These are phyloP conservation scores for Durusdinium trenchii DNA, from an alignment of 73 alveolate genomes.

Conservation along the genomic window DNA sequence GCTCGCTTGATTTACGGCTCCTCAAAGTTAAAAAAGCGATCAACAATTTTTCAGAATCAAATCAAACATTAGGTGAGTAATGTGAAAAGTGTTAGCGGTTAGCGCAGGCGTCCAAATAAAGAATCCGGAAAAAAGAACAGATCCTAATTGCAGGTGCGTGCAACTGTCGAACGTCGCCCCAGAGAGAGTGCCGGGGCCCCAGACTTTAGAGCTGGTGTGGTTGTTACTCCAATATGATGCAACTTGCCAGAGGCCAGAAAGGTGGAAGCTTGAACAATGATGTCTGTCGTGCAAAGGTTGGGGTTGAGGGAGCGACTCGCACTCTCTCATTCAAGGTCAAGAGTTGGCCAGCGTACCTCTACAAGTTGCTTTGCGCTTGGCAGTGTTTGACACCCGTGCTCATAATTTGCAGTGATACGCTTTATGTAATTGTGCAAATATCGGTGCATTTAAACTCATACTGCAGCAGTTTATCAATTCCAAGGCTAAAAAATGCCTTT, in stretches of 20 bases:
- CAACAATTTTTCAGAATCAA: too few relatives aligned
- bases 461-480: not conserved
- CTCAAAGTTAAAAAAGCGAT: not conserved
- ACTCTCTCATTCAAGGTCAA: constrained; percentile 2
- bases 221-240: not conserved
- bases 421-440: not conserved
- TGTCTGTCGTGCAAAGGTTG: not conserved
- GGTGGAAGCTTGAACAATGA: too few relatives aligned
- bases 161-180: not conserved
- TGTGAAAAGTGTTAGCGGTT: too few relatives aligned
- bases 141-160: not conserved
- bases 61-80: too few relatives aligned
- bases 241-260: too few relatives aligned
- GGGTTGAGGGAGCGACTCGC: too few relatives aligned
- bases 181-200: not conserved
- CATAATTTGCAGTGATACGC: not conserved
- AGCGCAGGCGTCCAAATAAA: too few relatives aligned
- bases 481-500: constrained; percentile 53
- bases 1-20: not conserved
- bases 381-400: not conserved
- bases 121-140: too few relatives aligned
- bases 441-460: not conserved
- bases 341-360: constrained; percentile 84
- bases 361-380: constrained; percentile 22
- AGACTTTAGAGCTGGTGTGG: not conserved